Percentiles rank a stretch among this genome's conserved stretches.
Evolutionary conservation across 1,139 yeast genomes (phyloP).

Genomic region (Saccharomyces pastorianus): DNA sequence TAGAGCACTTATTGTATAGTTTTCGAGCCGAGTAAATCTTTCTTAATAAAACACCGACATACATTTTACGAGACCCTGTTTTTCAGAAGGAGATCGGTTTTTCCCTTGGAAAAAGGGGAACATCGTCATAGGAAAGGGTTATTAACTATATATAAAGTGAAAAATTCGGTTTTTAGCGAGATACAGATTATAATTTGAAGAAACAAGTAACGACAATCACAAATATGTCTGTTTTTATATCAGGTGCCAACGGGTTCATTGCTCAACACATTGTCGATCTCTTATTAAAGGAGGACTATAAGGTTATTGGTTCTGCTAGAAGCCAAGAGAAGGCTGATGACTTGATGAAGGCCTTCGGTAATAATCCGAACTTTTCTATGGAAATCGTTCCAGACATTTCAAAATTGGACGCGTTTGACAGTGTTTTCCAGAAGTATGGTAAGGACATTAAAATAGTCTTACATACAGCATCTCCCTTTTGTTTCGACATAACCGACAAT

Average conservation of each 20-base stretch:
- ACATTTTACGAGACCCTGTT: no score
- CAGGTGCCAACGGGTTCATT: constrained; percentile 37
- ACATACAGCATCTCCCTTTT: constrained; percentile 53
- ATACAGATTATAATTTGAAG: no score
- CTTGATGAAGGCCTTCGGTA: constrained; percentile 30
- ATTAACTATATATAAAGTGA: no score
- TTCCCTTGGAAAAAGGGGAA: no score
- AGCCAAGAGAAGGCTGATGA: constrained; percentile 42
- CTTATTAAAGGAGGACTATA: constrained; percentile 35
- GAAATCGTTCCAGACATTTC: constrained; percentile 46
- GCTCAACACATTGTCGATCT: constrained; percentile 35
- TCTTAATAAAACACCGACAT: no score
- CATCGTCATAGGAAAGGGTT: no score
- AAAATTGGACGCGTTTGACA: constrained; percentile 43
- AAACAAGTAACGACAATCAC: no score
- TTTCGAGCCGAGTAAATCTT: no score
- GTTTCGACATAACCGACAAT: constrained; percentile 30
- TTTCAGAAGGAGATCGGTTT: no score
- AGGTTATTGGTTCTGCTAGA: constrained; percentile 54
- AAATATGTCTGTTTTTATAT: constrained; percentile 32
- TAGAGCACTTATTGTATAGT: no score
- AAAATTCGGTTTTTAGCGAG: no score
- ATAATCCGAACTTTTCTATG: constrained; percentile 33
- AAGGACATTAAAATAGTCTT: constrained; percentile 44
- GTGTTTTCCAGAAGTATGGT: constrained; percentile 36